phyloP scores from a whole-genome alignment of 2,329 filamentous ascomycete genomes.

The Fusarium newnesense region DNA sequence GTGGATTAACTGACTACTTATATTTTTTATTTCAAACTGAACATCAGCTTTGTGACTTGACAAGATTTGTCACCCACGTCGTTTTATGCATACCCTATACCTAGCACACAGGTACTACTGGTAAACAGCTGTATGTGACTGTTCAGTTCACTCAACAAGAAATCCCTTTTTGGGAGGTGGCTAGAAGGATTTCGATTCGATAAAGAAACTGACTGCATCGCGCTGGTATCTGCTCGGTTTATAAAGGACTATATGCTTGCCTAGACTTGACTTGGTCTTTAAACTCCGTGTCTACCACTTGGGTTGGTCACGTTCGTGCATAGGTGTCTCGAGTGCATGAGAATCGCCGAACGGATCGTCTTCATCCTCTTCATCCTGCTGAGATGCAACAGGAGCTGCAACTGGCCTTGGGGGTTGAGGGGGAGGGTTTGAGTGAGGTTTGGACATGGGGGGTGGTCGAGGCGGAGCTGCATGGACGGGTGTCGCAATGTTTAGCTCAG shows the following conservation, averaged over 20 bases:
- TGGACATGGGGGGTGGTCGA: constrained; percentile 42
- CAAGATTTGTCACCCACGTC: not conserved
- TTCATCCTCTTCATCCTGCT: constrained; percentile 80
- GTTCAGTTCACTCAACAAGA: not conserved
- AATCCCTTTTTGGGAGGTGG: not conserved
- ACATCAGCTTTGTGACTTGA: not conserved
- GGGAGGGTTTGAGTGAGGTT: constrained; percentile 32
- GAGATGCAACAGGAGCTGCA: constrained; percentile 41
- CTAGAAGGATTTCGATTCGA: not conserved
- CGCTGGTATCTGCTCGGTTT: not conserved
- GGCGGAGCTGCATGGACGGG: constrained; percentile 59
- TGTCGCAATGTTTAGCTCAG: constrained; percentile 56
- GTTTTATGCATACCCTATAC: not conserved
- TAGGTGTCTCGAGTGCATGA: constrained; percentile 68
- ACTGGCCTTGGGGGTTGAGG: constrained; percentile 33
- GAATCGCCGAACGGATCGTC: constrained; percentile 88
- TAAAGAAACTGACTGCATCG: not conserved
- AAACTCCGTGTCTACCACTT: constrained; percentile 40
- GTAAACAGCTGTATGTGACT: not conserved
- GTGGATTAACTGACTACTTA: not conserved
- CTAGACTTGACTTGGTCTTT: not conserved
- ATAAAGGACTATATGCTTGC: not conserved
- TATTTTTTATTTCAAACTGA: not conserved
- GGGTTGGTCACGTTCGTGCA: constrained; percentile 45
- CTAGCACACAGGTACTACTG: not conserved